These are phyloP conservation scores for Penstemon davidsonii DNA, from an alignment of 257 asterid genomes.

Conservation along the genomic window DNA sequence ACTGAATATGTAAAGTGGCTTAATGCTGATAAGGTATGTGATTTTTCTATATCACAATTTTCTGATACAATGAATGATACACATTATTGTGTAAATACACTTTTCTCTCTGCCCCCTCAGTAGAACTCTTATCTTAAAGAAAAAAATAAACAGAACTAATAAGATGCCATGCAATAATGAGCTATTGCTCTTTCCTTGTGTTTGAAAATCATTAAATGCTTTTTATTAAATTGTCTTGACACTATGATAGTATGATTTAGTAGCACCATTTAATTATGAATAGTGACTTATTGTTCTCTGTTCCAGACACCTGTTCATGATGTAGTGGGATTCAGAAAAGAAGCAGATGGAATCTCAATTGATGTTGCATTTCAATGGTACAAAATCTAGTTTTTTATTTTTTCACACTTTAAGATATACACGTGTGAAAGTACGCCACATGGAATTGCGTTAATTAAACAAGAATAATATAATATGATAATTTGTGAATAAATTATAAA, in stretches of 20 bases:
- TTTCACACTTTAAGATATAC: slow-evolving; percentile 5
- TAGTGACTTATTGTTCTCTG: slow-evolving; percentile 36
- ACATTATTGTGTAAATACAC: background rate
- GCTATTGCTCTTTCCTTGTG: background rate
- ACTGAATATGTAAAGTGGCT: slow-evolving; percentile 90
- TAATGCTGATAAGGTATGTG: slow-evolving; percentile 83
- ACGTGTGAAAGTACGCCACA: background rate
- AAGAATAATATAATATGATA: slow-evolving; percentile 2
- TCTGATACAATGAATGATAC: slow-evolving; percentile 11
- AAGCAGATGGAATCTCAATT: slow-evolving; percentile 68
- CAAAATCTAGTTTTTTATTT: slow-evolving; percentile 25
- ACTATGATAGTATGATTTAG: slow-evolving; percentile 10
- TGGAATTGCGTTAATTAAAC: background rate
- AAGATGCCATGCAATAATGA: background rate
- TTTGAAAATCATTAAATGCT: background rate
- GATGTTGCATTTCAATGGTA: slow-evolving; percentile 95
- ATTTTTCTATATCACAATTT: slow-evolving; percentile 11
- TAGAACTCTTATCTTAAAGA: background rate
- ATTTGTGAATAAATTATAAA: slow-evolving; percentile 2
- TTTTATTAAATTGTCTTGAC: background rate
- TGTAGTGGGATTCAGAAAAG: slow-evolving; percentile 76
- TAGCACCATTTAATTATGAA: slow-evolving; percentile 12
- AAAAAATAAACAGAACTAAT: background rate
- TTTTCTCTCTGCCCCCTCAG: background rate
- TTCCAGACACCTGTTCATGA: slow-evolving; percentile 89